phyloP scores from a whole-genome alignment of 2,329 filamentous ascomycete species.

The Pyrenochaeta sp. region DNA sequence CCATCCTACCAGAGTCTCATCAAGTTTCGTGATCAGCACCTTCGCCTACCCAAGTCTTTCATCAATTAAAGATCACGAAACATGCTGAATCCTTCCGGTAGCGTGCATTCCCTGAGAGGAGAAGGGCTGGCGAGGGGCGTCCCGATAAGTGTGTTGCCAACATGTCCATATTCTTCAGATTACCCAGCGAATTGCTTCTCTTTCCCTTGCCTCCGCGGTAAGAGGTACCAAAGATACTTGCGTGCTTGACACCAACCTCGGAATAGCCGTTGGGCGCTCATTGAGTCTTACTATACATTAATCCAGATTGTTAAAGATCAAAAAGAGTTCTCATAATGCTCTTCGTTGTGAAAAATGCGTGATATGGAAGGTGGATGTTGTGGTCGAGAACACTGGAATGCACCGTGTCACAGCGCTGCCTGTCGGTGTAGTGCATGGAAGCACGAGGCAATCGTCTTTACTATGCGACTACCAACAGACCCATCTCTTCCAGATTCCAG shows the following conservation, averaged over 20 bases:
- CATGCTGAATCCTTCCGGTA: not conserved
- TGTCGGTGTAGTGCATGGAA: not conserved
- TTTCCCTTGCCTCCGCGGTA: not conserved
- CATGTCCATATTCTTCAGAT: not conserved
- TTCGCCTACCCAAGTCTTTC: not conserved
- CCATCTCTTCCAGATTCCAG: not conserved
- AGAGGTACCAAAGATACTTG: not conserved
- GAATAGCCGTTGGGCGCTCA: not conserved
- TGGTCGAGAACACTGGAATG: not conserved
- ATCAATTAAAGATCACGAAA: not conserved
- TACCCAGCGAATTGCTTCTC: conserved; percentile 1
- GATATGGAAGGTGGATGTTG: not conserved
- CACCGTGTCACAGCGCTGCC: not conserved
- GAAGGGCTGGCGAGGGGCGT: not conserved
- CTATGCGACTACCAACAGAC: not conserved
- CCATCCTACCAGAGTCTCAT: no score
- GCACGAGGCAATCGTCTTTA: not conserved
- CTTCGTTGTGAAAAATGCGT: not conserved
- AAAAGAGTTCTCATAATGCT: not conserved
- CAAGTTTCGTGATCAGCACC: not conserved
- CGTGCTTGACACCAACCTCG: not conserved
- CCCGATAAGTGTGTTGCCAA: not conserved
- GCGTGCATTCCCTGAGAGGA: not conserved
- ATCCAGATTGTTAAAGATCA: not conserved
- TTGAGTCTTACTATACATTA: not conserved